Base-by-base conservation (phyloP, 805 yeast species). In the Candida golubevii region DNA sequence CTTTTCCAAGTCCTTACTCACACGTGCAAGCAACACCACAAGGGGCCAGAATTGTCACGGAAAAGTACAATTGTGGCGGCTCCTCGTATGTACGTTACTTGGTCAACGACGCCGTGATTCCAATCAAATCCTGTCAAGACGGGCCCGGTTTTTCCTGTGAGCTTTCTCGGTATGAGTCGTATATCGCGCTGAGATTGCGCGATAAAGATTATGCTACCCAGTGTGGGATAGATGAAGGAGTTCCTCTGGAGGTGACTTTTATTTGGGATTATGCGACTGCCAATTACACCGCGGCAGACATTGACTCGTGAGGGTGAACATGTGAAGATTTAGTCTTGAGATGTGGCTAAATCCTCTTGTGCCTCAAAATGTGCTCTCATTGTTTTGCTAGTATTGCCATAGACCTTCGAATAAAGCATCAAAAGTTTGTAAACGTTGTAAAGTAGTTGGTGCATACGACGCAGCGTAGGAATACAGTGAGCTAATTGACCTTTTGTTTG, bases 1-100 rank as follows among this genome's bases (percentile, higher is more conserved):
- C 69, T 7, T 78, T 78, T 62, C 69, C 71, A 40, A 63, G 72
- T 46, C 63, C 70, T 11, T 82, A 73, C 67, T 72, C 67, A 8
- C 72, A 66, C 47, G 58, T 65, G 12, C 60, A 61, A 30, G 50
- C 66, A 37, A 65, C 66, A 18, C 75, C 75, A 8, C 72, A 67
- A 57, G 72, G 71, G 34, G 72, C 72, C 12, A 57, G 74, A 50
- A 53, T 64, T 33, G 58, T 62, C 47, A 59, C 66, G 36, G 75
- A 70, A 47, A 69, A 69, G 53, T 65, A 52, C 53, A 51, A 49
- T 29, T 66, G 69, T 44, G 56, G 51, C 11, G 55, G 56, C 39
- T 53, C 56, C 8, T 56, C 62, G 11, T 70, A 66, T 48, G 69
- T 70, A 8, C 59, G 75, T 50, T 67, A 58, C 50, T 53, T 70